A percentile compares a stretch with the other conserved stretches of the same genome.
phyloP scores from a whole-genome alignment of 495 filamentous ascomycete genomes.

The Annulohypoxylon bovei region DNA sequence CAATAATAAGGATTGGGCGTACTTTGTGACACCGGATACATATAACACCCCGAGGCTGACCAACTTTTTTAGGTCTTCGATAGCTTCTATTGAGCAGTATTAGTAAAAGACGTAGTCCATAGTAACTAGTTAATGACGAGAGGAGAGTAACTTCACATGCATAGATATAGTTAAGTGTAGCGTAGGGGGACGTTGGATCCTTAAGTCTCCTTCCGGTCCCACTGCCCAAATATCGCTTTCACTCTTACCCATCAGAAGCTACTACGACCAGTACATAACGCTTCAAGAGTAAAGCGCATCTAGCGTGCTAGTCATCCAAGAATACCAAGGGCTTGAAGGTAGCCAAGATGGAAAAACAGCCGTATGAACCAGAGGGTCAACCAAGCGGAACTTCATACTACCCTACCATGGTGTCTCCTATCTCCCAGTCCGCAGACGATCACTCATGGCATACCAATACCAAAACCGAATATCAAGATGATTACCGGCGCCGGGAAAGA shows the following conservation, averaged over 20 bases:
- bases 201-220: background rate
- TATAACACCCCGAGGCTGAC: background rate
- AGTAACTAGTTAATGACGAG: background rate
- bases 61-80: background rate
- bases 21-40: conserved; percentile 10
- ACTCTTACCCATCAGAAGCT: background rate
- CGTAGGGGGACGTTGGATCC: background rate
- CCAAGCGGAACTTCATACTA: background rate
- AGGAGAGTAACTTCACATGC: background rate
- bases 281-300: background rate
- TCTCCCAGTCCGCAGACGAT: background rate
- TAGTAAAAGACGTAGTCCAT: background rate
- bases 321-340: background rate
- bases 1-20: conserved; percentile 1
- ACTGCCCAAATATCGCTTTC: too few species aligned
- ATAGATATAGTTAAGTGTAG: background rate
- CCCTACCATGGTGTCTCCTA: background rate
- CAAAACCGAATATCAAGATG: conserved; percentile 3
- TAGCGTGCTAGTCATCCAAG: background rate
- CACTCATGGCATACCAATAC: conserved; percentile 7
- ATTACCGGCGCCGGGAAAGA: background rate
- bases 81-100: background rate
- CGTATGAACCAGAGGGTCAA: background rate
- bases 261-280: background rate
- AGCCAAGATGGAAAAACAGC: background rate